phyloP scores from a whole-genome alignment of 371 early-diverging fungal species.

The Mortierella sp. region DNA sequence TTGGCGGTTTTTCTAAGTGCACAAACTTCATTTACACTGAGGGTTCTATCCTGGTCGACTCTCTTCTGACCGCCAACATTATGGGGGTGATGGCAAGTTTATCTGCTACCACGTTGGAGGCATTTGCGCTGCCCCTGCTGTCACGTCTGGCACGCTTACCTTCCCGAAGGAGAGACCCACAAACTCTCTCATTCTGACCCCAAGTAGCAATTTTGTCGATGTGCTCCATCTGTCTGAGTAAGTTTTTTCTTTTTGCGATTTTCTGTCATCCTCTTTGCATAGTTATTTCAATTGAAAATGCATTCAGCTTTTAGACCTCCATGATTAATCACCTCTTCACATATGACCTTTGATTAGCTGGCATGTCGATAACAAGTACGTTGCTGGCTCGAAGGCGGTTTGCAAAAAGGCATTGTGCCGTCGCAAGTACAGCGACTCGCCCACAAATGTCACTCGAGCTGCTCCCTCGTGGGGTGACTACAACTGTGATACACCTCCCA shows the following conservation, averaged over 20 bases:
- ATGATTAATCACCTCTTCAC: too few relatives aligned
- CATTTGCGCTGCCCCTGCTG: constrained; percentile 27
- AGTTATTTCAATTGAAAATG: too few relatives aligned
- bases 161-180: constrained; percentile 69
- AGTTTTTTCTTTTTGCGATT: constrained; percentile 11
- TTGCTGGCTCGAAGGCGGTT: constrained; percentile 64
- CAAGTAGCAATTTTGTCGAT: constrained; percentile 58
- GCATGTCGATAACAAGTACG: constrained; percentile 72
- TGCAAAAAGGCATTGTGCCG: constrained; percentile 74
- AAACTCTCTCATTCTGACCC: constrained; percentile 29
- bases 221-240: constrained; percentile 73
- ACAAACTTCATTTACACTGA: background rate
- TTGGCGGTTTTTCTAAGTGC: too few relatives aligned
- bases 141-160: constrained; percentile 50
- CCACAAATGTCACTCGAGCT: background rate
- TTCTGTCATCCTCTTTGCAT: too few relatives aligned
- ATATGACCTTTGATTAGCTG: too few relatives aligned
- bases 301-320: too few relatives aligned
- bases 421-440: constrained; percentile 50
- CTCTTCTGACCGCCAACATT: background rate
- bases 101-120: constrained; percentile 43
- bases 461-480: constrained; percentile 57
- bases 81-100: background rate
- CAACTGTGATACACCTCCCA: constrained; percentile 62
- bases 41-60: background rate